phyloP scores from a whole-genome alignment of 2,329 filamentous ascomycete genomes.

The Lachnellula subtilissima region DNA sequence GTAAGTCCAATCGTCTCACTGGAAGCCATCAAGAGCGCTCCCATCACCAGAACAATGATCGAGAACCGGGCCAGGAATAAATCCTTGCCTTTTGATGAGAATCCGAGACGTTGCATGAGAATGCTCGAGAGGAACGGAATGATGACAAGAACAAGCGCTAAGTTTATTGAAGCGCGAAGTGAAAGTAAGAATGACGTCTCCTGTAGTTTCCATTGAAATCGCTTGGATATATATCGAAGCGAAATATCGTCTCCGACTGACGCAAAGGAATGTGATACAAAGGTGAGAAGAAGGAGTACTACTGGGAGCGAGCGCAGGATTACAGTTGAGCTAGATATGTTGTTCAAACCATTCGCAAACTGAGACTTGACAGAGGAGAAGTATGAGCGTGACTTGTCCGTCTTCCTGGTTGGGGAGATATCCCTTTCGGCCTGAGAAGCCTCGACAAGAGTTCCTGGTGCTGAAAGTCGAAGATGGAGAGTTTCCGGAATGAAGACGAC shows the following conservation, averaged over 20 bases:
- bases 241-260: slow-evolving; percentile 16
- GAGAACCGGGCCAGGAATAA: slow-evolving; percentile 23
- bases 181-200: slow-evolving; percentile 25
- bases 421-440: slow-evolving; percentile 3
- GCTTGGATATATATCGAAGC: slow-evolving; percentile 27
- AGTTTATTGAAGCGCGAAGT: slow-evolving; percentile 23
- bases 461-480: slow-evolving; percentile 18
- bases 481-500: slow-evolving; percentile 31
- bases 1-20: slow-evolving; percentile 21
- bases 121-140: slow-evolving; percentile 22
- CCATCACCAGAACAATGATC: slow-evolving; percentile 15
- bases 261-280: slow-evolving; percentile 17
- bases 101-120: slow-evolving; percentile 13
- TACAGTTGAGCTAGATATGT: slow-evolving; percentile 15
- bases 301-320: slow-evolving; percentile 26
- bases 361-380: slow-evolving; percentile 10
- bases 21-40: slow-evolving; percentile 18
- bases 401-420: not conserved
- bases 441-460: slow-evolving; percentile 7
- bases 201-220: slow-evolving; percentile 24
- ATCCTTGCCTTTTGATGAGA: slow-evolving; percentile 22
- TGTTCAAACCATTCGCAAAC: slow-evolving; percentile 11
- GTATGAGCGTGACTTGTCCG: not conserved
- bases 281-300: slow-evolving; percentile 28
- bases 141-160: slow-evolving; percentile 22